A percentile compares a stretch with the other conserved stretches of the same genome.
Evolutionary conservation across 1,284 basidiomycete genomes (phyloP).

Genomic region (Erythrobasidium hasegawianum): DNA sequence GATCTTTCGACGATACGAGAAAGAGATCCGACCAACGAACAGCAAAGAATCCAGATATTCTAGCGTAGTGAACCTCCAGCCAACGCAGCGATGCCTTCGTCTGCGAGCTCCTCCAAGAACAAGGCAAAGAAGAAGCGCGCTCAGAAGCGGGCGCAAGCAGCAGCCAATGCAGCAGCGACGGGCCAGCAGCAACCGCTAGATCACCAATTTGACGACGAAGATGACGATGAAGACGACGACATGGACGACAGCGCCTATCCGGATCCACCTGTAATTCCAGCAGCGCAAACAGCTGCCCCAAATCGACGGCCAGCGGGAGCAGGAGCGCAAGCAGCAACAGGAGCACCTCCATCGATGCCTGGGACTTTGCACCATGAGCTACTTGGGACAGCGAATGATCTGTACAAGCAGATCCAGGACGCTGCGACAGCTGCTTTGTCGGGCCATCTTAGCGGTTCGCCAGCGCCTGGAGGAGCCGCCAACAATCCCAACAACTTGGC

Average conservation of each 20-base stretch:
- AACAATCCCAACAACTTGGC: background rate
- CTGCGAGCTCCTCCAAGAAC: constrained; percentile 32
- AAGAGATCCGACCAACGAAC: too few relatives aligned
- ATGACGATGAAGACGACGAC: constrained; percentile 21
- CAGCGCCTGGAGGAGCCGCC: constrained; percentile 9
- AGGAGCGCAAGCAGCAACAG: constrained; percentile 15
- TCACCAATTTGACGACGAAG: constrained; percentile 15
- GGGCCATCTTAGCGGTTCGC: constrained; percentile 34
- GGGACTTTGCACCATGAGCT: constrained; percentile 53
- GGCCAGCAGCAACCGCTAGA: background rate
- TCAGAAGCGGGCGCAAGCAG: constrained; percentile 14
- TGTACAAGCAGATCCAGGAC: constrained; percentile 58
- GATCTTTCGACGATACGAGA: too few relatives aligned
- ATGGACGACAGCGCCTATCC: constrained; percentile 7
- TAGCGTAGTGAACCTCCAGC: too few relatives aligned
- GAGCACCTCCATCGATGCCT: constrained; percentile 38
- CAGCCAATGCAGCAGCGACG: constrained; percentile 11
- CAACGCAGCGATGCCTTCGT: background rate
- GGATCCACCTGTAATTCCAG: constrained; percentile 11
- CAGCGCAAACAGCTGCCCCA: constrained; percentile 12
- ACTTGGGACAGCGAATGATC: constrained; percentile 57
- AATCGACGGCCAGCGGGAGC: constrained; percentile 21
- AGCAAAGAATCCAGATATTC: too few relatives aligned
- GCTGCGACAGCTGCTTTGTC: constrained; percentile 49
- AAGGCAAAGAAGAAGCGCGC: constrained; percentile 34